Percentiles rank a stretch among this genome's conserved stretches.
Evolutionary conservation across 1,139 yeast genomes (phyloP).

Genomic region (Scheffersomyces parashehatae): DNA sequence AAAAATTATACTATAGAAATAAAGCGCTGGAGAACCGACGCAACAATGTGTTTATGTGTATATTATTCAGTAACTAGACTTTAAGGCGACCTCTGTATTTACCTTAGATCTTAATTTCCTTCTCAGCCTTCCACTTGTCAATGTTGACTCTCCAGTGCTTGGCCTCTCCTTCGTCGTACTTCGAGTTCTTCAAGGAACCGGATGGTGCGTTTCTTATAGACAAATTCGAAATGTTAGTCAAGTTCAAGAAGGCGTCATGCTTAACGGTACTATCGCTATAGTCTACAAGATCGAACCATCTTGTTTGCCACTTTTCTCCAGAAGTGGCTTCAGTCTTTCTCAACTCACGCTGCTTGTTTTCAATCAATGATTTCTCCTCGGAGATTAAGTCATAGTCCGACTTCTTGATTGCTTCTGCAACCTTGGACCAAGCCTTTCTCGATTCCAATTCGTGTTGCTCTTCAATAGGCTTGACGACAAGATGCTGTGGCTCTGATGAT

Average conservation of each 20-base stretch:
- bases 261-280: constrained; percentile 29
- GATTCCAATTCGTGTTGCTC: constrained; percentile 76
- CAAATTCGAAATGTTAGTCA: constrained; percentile 56
- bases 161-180: constrained; percentile 48
- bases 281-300: constrained; percentile 74
- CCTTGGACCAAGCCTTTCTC: constrained; percentile 82
- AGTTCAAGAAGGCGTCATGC: constrained; percentile 47
- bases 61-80: too few species aligned
- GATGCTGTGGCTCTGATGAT: constrained; percentile 48
- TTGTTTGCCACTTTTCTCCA: constrained; percentile 66
- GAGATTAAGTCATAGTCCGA: constrained; percentile 77
- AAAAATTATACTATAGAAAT: too few species aligned
- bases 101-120: constrained; percentile 47
- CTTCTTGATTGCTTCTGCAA: constrained; percentile 79
- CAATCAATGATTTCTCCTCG: constrained; percentile 72
- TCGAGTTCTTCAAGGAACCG: constrained; percentile 57
- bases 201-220: constrained; percentile 68
- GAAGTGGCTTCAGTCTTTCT: constrained; percentile 68
- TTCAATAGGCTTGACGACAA: constrained; percentile 76
- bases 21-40: too few species aligned
- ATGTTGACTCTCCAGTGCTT: constrained; percentile 71
- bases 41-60: too few species aligned
- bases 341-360: constrained; percentile 78
- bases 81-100: not conserved
- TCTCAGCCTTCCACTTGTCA: constrained; percentile 57